These are phyloP conservation scores for Xerocomus potaroensis DNA, from an alignment of 768 basidiomycete genomes.

Conservation along the genomic window DNA sequence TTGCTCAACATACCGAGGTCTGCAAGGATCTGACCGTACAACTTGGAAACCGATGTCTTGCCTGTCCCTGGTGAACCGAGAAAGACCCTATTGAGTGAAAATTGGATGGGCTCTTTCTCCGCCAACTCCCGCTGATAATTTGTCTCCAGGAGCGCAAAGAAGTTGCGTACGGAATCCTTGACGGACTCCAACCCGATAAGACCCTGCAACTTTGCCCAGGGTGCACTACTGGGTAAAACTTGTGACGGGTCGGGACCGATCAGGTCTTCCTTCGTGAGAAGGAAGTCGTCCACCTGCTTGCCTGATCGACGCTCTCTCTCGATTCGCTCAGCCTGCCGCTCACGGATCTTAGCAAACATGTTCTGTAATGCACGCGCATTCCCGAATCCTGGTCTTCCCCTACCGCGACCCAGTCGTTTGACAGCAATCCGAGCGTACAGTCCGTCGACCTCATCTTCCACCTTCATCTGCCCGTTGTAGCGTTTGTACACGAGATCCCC, in stretches of 20 bases:
- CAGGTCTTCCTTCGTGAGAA: conserved; percentile 50
- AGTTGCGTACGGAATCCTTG: conserved; percentile 50
- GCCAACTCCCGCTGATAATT: conserved; percentile 60
- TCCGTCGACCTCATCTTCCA: conserved; percentile 53
- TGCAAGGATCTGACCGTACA: conserved; percentile 61
- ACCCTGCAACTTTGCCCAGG: conserved; percentile 50
- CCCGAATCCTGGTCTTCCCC: conserved; percentile 59
- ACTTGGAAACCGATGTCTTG: conserved; percentile 66
- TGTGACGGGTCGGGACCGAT: conserved; percentile 62
- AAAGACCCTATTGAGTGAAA: conserved; percentile 64
- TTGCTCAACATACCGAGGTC: conserved; percentile 65
- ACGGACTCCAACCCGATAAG: conserved; percentile 56
- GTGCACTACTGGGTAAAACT: conserved; percentile 40
- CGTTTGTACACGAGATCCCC: conserved; percentile 42
- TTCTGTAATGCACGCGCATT: conserved; percentile 63
- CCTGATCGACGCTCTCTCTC: conserved; percentile 40
- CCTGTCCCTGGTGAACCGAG: conserved; percentile 69
- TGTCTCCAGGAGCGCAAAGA: conserved; percentile 44
- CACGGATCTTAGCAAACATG: conserved; percentile 42
- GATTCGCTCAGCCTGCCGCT: conserved; percentile 53
- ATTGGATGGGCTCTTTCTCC: conserved; percentile 48
- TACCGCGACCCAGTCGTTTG: conserved; percentile 57
- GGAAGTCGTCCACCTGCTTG: conserved; percentile 43
- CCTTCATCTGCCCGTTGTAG: conserved; percentile 48
- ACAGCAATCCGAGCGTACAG: conserved; percentile 55